These are phyloP conservation scores for Vaccinium macrocarpon DNA, from an alignment of 148 eudicot genomes.

Conservation along the genomic window DNA sequence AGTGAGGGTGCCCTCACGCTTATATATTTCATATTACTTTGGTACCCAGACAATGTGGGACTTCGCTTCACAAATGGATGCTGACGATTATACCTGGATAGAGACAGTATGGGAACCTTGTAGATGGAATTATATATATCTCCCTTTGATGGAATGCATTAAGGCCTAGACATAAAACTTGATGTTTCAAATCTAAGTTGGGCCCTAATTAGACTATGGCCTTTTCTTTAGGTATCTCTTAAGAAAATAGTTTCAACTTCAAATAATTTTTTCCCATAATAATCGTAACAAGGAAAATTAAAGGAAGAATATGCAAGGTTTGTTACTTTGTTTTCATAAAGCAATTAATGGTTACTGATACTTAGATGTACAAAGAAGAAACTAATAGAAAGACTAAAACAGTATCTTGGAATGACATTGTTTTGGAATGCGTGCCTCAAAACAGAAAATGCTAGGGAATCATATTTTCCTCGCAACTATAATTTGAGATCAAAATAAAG, in stretches of 20 bases:
- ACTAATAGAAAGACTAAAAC: conserved; percentile 1
- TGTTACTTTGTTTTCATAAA: conserved; percentile 1
- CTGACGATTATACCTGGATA: not conserved
- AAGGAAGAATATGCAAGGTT: conserved; percentile 1
- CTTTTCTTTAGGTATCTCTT: not conserved
- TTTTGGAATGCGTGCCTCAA: not conserved
- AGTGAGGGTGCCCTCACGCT: too few species aligned
- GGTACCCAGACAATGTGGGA: too few species aligned
- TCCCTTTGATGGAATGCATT: not conserved
- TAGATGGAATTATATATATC: not conserved
- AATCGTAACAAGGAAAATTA: not conserved
- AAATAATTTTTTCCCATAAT: not conserved
- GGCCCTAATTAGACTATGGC: not conserved
- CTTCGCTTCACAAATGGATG: not conserved
- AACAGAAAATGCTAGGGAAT: not conserved
- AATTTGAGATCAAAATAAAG: not conserved
- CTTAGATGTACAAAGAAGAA: not conserved
- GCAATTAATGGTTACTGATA: conserved; percentile 8
- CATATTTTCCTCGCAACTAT: not conserved
- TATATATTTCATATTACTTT: too few species aligned
- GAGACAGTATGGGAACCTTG: conserved; percentile 7
- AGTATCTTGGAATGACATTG: not conserved
- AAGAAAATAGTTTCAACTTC: not conserved
- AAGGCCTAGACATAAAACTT: not conserved
- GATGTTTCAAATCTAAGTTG: not conserved